Evolutionary conservation across 441 rosid species (phyloP).

Genomic region (Iberis amara): DNA sequence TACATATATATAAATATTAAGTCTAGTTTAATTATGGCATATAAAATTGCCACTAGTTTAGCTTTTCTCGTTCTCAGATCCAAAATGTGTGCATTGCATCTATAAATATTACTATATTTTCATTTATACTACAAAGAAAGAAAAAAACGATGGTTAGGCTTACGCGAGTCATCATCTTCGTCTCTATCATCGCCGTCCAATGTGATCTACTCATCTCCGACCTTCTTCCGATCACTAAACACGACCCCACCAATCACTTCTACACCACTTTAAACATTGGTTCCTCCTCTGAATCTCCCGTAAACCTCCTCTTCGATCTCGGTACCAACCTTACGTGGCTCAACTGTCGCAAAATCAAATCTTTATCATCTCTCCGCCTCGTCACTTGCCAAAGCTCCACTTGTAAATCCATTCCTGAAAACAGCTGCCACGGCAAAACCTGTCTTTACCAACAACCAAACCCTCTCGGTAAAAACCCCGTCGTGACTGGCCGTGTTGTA

Average conservation of each 20-base stretch:
- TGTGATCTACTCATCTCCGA: neutral
- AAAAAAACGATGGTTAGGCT: constrained; percentile 12
- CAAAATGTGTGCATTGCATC: neutral
- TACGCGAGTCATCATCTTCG: neutral
- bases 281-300: neutral
- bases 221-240: constrained; percentile 29
- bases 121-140: neutral
- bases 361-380: constrained; percentile 17
- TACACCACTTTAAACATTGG: constrained; percentile 24
- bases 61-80: neutral
- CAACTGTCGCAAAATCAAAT: constrained; percentile 25
- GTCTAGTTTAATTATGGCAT: too few relatives aligned
- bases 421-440: too few relatives aligned
- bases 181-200: neutral
- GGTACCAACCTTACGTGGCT: constrained; percentile 25
- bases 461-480: neutral
- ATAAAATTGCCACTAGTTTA: too few relatives aligned
- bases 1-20: too few relatives aligned
- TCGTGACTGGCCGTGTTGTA: constrained; percentile 16
- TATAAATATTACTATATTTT: neutral
- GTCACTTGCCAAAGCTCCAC: constrained; percentile 19
- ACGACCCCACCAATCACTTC: constrained; percentile 19
- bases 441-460: too few relatives aligned
- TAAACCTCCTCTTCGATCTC: constrained; percentile 25
- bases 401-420: constrained; percentile 8